Evolutionary conservation across 306 rosid species (phyloP).

Genomic region (Echinosophora koreensis): DNA sequence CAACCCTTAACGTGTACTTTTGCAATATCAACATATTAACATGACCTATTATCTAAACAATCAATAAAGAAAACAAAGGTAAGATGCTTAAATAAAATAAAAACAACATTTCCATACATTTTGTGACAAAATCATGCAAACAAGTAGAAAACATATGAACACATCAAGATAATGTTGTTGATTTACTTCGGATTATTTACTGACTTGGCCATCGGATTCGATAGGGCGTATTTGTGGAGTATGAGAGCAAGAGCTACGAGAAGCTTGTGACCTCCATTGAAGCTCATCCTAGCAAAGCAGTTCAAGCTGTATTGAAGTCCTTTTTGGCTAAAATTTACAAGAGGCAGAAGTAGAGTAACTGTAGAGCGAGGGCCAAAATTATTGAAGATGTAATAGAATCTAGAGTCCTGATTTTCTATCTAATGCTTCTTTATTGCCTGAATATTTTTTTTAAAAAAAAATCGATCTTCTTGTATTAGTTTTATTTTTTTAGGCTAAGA

Average conservation of each 20-base stretch:
- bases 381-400: constrained; percentile 38
- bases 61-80: neutral
- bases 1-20: neutral
- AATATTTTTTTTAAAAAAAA: neutral
- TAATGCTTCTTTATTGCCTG: neutral
- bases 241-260: constrained; percentile 74
- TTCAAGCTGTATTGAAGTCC: constrained; percentile 87
- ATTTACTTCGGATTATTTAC: constrained; percentile 36
- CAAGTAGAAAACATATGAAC: constrained; percentile 33
- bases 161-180: neutral
- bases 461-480: constrained; percentile 37
- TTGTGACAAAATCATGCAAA: constrained; percentile 4
- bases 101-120: neutral
- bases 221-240: constrained; percentile 78
- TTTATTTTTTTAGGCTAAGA: constrained; percentile 4
- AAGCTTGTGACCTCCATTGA: constrained; percentile 72
- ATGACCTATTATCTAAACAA: constrained; percentile 22
- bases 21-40: constrained; percentile 11
- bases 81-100: constrained; percentile 18
- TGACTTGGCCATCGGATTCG: constrained; percentile 7
- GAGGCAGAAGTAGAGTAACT: constrained; percentile 73
- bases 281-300: constrained; percentile 78
- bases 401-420: constrained; percentile 34
- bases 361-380: constrained; percentile 19
- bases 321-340: constrained; percentile 91